Base-by-base conservation (phyloP, 352 stramenopile species). In the Globisporangium camurandrum region DNA sequence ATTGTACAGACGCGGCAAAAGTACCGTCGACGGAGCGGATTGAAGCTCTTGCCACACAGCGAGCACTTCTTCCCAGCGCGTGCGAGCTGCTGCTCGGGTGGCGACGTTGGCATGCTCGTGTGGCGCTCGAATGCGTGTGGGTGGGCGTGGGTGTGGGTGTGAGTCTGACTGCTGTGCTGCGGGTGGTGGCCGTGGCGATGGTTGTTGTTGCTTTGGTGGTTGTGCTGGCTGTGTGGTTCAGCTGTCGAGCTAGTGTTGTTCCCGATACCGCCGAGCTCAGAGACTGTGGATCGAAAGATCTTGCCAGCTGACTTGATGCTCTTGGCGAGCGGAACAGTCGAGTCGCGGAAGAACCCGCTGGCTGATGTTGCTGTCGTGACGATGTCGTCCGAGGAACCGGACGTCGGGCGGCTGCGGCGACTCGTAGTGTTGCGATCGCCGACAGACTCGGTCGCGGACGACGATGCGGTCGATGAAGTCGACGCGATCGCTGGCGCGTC, bases 1-100 rank as follows among this genome's bases (percentile, higher is more conserved):
- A 58, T 61, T 7, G 64, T 68, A 38, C 79, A 93, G 51, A 71
- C 59, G 27, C 75, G 73, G 59, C 82, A 91, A 44, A 78, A 67
- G 64, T 89, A 83, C 8, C 80, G 77, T 24, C 82, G 66, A 11
- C 77, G 77, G 51, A 93, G 57, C 27, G 77, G 74, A 51, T 88
- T 91, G 55, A 93, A 93, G 50, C 66, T 83, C 66, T 91, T 93
- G 49, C 69, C 72, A 55, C 79, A 93, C 3, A 86, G 64, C 0
- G 73, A 68, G 56, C 82, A 91, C 57, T 87, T 84, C 44, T 81
- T 86, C 22, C 50, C 44, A 23, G 22, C 34, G 19, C 51, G 56
- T 31, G 33, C n/a, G n/a, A n/a, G n/a, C n/a, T n/a, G n/a, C n/a
- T n/a, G 48, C 46, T 33, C 40, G 20, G 40, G 39, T 9, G 45